Percentiles rank a stretch among this genome's conserved stretches.
Evolutionary conservation across 768 basidiomycete species (phyloP).

Genomic region (Holtermannia corniformis): DNA sequence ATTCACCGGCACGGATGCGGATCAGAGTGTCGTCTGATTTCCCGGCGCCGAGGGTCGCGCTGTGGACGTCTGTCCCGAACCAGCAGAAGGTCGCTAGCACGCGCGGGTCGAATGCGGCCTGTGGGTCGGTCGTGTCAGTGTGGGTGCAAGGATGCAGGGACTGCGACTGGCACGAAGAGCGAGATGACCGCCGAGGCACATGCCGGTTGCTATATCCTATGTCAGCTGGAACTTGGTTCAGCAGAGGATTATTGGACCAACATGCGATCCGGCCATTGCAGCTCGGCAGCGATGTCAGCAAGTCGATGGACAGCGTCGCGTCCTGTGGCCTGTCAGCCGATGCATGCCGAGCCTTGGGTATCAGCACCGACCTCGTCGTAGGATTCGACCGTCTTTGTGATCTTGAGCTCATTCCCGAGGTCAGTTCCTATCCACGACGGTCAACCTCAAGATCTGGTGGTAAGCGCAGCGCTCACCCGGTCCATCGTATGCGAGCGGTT

Average conservation of each 20-base stretch:
- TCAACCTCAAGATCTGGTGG: too few species aligned
- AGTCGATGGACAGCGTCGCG: slow-evolving; percentile 63
- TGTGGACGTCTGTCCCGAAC: slow-evolving; percentile 88
- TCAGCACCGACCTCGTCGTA: slow-evolving; percentile 78
- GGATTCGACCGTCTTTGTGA: slow-evolving; percentile 74
- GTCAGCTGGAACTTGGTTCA: too few species aligned
- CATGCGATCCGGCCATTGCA: slow-evolving; percentile 82
- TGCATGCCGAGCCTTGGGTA: neutral
- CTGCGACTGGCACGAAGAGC: neutral
- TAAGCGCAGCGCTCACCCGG: slow-evolving; percentile 64
- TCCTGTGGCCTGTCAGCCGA: slow-evolving; percentile 48
- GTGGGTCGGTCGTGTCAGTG: neutral
- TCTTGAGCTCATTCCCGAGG: slow-evolving; percentile 44
- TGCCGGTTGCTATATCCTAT: slow-evolving; percentile 8
- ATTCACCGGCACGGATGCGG: slow-evolving; percentile 62
- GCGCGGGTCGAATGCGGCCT: slow-evolving; percentile 83
- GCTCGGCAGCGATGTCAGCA: slow-evolving; percentile 60
- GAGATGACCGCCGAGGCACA: slow-evolving; percentile 35
- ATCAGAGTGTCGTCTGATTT: slow-evolving; percentile 68
- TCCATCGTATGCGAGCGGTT: slow-evolving; percentile 82
- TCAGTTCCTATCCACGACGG: too few species aligned
- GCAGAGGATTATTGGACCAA: neutral
- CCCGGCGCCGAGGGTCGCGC: slow-evolving; percentile 73
- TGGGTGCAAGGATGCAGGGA: neutral
- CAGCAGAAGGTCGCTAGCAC: slow-evolving; percentile 80